phyloP scores from a whole-genome alignment of 2,329 filamentous ascomycete species.

The Fusarium tjaetaba region DNA sequence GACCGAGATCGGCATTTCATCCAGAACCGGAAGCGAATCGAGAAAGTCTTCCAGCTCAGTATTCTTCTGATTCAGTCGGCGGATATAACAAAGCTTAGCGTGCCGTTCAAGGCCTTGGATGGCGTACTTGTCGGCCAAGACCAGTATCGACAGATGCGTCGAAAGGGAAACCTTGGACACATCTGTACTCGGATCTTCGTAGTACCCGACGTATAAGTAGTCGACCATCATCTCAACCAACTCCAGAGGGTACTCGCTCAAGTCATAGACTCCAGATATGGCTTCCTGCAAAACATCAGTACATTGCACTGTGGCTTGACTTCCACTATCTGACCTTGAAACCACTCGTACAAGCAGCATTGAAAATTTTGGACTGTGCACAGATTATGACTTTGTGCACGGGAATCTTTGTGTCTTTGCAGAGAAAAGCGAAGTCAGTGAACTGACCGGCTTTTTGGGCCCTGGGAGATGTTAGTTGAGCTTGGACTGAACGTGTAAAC shows the following conservation, averaged over 20 bases:
- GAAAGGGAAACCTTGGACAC: neutral
- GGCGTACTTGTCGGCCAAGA: neutral
- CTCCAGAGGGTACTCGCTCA: neutral
- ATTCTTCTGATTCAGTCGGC: neutral
- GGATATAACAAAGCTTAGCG: neutral
- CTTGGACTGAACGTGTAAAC: too few relatives aligned
- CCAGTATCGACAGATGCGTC: neutral
- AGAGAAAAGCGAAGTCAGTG: neutral
- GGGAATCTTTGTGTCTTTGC: neutral
- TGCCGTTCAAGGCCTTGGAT: neutral
- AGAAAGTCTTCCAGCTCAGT: neutral
- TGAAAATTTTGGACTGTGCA: neutral
- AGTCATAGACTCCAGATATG: neutral
- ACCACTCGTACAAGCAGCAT: neutral
- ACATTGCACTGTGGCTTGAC: neutral
- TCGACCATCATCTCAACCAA: neutral
- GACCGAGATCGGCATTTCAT: neutral
- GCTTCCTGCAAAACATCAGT: neutral
- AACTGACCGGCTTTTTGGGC: neutral
- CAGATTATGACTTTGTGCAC: neutral
- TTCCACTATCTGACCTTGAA: neutral
- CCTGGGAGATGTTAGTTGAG: neutral
- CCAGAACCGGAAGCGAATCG: neutral
- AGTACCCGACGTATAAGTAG: neutral
- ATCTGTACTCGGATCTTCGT: accelerated